Percentiles rank a stretch among this genome's conserved stretches.
Conservation (phyloP, 306 rosid species). For the Acacia confusa region DNA sequence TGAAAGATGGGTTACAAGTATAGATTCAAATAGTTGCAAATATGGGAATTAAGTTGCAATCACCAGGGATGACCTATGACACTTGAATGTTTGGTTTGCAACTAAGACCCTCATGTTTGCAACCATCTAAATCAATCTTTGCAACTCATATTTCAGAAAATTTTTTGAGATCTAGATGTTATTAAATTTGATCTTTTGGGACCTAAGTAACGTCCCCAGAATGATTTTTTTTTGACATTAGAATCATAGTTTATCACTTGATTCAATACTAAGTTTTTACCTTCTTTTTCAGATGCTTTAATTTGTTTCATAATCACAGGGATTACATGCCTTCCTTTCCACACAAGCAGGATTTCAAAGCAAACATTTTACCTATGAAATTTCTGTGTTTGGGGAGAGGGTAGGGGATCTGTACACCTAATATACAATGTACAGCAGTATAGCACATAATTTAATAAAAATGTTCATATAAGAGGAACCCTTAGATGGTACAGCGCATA, state of each 20-base stretch:
- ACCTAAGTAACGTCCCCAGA: background rate
- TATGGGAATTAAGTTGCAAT: background rate
- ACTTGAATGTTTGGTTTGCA: background rate
- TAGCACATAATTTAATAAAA: constrained; percentile 17
- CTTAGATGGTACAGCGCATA: constrained; percentile 38
- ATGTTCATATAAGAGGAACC: constrained; percentile 27
- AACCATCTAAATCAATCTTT: background rate
- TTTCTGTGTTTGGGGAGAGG: background rate
- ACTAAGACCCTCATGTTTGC: background rate
- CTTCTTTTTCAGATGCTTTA: background rate
- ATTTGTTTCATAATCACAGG: constrained; percentile 2
- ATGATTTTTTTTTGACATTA: background rate
- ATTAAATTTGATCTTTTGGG: background rate
- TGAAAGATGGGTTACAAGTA: too few species aligned
- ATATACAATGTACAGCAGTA: constrained; percentile 17
- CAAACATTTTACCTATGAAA: background rate
- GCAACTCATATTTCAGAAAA: background rate
- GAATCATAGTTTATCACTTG: background rate
- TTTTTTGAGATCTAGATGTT: too few species aligned
- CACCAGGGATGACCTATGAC: background rate
- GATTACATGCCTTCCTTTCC: constrained; percentile 10
- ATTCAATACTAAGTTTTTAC: background rate
- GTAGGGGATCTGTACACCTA: constrained; percentile 13
- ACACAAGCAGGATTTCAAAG: constrained; percentile 12
- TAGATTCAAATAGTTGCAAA: background rate